Base-by-base conservation (phyloP, 2,329 filamentous ascomycete genomes). In the Colletotrichum lentis region DNA sequence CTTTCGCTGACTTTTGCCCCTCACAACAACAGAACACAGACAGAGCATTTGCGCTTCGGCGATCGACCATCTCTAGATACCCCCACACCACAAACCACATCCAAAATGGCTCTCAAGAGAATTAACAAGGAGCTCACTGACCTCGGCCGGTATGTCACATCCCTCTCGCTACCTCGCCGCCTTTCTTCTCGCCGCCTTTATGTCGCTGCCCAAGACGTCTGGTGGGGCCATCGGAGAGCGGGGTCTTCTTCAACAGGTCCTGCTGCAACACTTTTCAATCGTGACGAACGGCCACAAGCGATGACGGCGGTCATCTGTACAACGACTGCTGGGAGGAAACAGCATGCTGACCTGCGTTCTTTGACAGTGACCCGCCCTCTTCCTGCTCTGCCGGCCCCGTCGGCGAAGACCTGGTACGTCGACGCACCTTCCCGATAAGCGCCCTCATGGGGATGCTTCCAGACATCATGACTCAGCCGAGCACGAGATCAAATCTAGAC, bases 311-410 rank as follows among this genome's bases (percentile, higher is more conserved):
- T 14, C 50, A 8, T 35, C 35, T 27, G 14, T 31, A 12, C 37
- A 24, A 20, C 20, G 39, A 55, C 14, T 35, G 2, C 20, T 4
- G 11, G 31, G 37, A 20, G 63, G 39, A 64, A 16, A 44, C 53
- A 52, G 7, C 4, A 70, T 72, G 72, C 77, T 81, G 72, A 80
- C 70, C 43, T 73, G 49, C 68, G 67, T 57, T 69, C 35, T 63
- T 69, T 70, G 72, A 71, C 76, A 98, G 96, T 85, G 96, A 99
- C 81, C 96, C 96, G 80, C 96, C 96, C 78, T 98, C 96, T 69
- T 98, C 95, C 75, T 99, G 96, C 90, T 98, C 95, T 80, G 96
- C 96, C 77, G 96, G 96, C 73, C 96, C 96, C 74, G 91, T 96
- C 77, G 94, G 94, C 81, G 95, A 98, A 86, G 96, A 99, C 86